A percentile compares a stretch with the other conserved stretches of the same genome.
Conservation (phyloP, 768 basidiomycete genomes). For the Lepiota venenata region DNA sequence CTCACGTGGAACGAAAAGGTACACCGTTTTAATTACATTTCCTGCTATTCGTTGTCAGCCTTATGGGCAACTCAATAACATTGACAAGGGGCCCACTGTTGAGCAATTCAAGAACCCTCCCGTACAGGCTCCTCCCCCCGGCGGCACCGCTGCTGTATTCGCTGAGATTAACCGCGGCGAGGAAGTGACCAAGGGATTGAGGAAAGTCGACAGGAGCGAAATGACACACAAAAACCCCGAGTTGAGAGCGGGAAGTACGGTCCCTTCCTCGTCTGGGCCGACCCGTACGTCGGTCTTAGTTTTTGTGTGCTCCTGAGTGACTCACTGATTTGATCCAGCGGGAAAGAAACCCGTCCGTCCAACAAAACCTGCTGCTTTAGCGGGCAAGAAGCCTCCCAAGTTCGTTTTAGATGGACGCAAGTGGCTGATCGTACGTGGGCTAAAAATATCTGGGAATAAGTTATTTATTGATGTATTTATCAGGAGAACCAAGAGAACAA, state of each 20-base stretch:
- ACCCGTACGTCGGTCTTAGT: conserved; percentile 21
- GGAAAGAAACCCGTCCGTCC: conserved; percentile 75
- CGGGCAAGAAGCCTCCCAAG: conserved; percentile 90
- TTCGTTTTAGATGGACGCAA: conserved; percentile 89
- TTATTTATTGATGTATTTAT: conserved; percentile 1
- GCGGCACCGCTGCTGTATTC: conserved; percentile 78
- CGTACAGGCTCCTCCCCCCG: conserved; percentile 54
- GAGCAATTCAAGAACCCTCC: conserved; percentile 52
- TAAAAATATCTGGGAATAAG: not conserved
- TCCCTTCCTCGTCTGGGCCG: conserved; percentile 34
- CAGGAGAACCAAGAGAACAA: conserved; percentile 95
- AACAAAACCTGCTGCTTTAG: conserved; percentile 77
- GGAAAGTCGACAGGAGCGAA: conserved; percentile 93
- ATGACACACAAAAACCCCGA: conserved; percentile 99
- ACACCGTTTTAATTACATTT: conserved; percentile 14
- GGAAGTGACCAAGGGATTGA: conserved; percentile 84
- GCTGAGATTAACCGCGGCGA: conserved; percentile 88
- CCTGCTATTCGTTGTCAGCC: not conserved
- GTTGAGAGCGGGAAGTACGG: conserved; percentile 61
- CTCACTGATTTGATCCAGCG: conserved; percentile 19
- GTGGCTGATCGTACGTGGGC: conserved; percentile 77
- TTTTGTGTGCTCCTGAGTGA: not conserved
- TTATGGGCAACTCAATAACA: conserved; percentile 2
- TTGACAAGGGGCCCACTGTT: conserved; percentile 49
- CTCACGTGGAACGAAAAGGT: conserved; percentile 88